These are phyloP conservation scores for Exophiala alcalophila DNA, from an alignment of 2,329 filamentous ascomycete genomes.

Conservation along the genomic window DNA sequence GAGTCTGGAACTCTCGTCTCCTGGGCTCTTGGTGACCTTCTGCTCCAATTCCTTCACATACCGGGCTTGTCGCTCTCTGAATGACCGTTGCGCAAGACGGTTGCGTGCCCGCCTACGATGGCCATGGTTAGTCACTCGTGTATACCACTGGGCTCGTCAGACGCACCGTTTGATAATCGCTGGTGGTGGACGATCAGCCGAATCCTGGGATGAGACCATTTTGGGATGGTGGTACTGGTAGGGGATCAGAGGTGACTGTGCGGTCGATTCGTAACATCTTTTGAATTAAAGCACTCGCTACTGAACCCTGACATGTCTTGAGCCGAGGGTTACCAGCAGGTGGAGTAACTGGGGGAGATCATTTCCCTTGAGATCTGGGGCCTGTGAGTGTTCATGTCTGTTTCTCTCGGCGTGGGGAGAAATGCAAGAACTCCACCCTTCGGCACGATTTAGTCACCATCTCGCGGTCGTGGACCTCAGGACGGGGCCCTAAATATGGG, in stretches of 20 bases:
- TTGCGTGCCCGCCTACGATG: slow-evolving; percentile 2
- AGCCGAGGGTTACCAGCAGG: too few relatives aligned
- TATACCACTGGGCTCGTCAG: background rate
- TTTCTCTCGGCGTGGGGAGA: too few relatives aligned
- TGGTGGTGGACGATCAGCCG: background rate
- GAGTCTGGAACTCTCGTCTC: slow-evolving; percentile 3
- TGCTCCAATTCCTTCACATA: slow-evolving; percentile 9
- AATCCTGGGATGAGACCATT: background rate
- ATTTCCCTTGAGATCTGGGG: too few relatives aligned
- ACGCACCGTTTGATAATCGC: slow-evolving; percentile 4
- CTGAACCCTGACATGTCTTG: too few relatives aligned
- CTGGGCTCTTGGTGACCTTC: background rate
- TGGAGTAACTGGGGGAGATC: too few relatives aligned
- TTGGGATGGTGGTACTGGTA: too few relatives aligned
- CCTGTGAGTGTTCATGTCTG: too few relatives aligned
- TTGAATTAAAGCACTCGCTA: background rate
- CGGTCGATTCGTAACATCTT: slow-evolving; percentile 4
- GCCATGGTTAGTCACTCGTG: slow-evolving; percentile 1
- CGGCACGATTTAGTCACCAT: too few relatives aligned
- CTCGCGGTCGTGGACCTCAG: too few relatives aligned
- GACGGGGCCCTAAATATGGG: too few relatives aligned
- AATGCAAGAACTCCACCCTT: too few relatives aligned
- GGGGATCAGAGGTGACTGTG: slow-evolving; percentile 2
- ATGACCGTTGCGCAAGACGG: slow-evolving; percentile 5
- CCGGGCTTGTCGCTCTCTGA: slow-evolving; percentile 8